phyloP scores from a whole-genome alignment of 1,139 yeast genomes.

The Candida sp. region DNA sequence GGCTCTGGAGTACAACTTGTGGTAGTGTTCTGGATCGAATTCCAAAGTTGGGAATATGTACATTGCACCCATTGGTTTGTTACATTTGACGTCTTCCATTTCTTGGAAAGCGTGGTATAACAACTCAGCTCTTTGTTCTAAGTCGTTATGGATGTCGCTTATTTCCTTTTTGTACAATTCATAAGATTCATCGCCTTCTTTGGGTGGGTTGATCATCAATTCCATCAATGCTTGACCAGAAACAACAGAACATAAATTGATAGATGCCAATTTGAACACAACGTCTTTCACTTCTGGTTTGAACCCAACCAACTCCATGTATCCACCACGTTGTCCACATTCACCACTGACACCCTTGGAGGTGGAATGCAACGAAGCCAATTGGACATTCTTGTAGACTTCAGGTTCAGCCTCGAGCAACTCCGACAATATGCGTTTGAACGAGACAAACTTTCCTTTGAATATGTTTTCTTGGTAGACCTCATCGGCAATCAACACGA shows the following conservation, averaged over 20 bases:
- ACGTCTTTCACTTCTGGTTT: conserved; percentile 68
- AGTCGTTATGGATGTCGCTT: conserved; percentile 58
- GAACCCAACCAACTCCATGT: conserved; percentile 92
- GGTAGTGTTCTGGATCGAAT: conserved; percentile 51
- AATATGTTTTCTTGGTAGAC: conserved; percentile 95
- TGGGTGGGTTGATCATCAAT: conserved; percentile 93
- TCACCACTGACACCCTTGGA: conserved; percentile 98
- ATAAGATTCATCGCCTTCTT: conserved; percentile 75
- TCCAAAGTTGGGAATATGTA: conserved; percentile 85
- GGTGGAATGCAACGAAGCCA: conserved; percentile 94
- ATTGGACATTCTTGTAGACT: conserved; percentile 71
- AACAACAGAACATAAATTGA: conserved; percentile 91
- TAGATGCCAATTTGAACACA: conserved; percentile 84
- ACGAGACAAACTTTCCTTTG: conserved; percentile 65
- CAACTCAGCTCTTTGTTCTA: conserved; percentile 63
- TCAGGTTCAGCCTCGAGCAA: conserved; percentile 58
- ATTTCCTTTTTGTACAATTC: conserved; percentile 69
- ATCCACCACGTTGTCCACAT: conserved; percentile 99
- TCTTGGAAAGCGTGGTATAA: conserved; percentile 72
- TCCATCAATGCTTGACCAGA: conserved; percentile 94
- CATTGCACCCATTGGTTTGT: conserved; percentile 97
- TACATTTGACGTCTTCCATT: conserved; percentile 85
- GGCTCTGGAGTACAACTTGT: conserved; percentile 66
- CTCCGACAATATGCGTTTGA: conserved; percentile 69
- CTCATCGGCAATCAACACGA: conserved; percentile 96